phyloP scores from a whole-genome alignment of 208 protist genomes.

The Crithidia thermophila region DNA sequence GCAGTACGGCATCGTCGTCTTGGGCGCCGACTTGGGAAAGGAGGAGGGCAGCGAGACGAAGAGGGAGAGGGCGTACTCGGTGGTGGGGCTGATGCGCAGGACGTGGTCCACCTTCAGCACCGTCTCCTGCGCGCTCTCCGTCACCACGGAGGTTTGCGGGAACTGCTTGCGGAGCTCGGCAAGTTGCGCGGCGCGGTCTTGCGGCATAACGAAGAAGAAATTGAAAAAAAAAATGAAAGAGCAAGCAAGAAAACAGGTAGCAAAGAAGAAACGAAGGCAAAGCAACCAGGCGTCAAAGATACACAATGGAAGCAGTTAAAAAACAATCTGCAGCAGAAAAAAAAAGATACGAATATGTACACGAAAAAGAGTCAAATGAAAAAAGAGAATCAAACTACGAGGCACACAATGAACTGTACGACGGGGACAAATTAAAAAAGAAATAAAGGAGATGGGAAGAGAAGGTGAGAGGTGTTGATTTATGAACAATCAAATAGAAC shows the following conservation, averaged over 20 bases:
- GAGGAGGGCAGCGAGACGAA: conserved; percentile 52
- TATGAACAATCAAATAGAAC: too few species aligned
- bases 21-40: conserved; percentile 55
- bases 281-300: conserved; percentile 1
- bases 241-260: neutral
- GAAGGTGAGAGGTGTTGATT: too few species aligned
- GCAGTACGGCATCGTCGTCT: conserved; percentile 64
- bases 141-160: conserved; percentile 43
- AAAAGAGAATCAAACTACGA: conserved; percentile 10
- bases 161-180: conserved; percentile 47
- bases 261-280: conserved; percentile 20
- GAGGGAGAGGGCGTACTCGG: conserved; percentile 61
- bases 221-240: conserved; percentile 3
- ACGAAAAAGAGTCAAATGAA: conserved; percentile 2
- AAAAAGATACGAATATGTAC: conserved; percentile 1
- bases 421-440: neutral
- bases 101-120: conserved; percentile 70
- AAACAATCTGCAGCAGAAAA: neutral
- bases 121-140: conserved; percentile 42
- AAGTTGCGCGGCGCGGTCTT: conserved; percentile 42
- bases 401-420: neutral
- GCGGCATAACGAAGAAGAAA: conserved; percentile 16
- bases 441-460: neutral
- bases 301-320: neutral
- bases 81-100: conserved; percentile 38